A percentile compares a stretch with the other conserved stretches of the same genome.
Evolutionary conservation across 1,139 yeast species (phyloP).

Genomic region (Yarrowia galli): DNA sequence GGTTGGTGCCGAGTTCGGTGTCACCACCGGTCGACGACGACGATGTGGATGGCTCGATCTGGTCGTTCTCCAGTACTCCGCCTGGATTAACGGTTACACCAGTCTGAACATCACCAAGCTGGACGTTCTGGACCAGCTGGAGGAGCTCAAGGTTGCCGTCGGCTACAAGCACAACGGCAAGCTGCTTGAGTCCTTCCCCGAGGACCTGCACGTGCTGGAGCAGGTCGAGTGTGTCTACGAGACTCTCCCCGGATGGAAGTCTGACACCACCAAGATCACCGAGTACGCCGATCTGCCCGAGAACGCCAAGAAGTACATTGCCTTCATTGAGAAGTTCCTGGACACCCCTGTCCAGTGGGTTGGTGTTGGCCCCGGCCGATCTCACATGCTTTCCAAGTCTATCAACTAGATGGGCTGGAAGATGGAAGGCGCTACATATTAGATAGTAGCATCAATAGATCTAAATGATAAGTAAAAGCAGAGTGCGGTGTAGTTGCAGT

Average conservation of each 20-base stretch:
- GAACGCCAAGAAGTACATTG: conserved; percentile 83
- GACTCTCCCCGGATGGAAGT: conserved; percentile 94
- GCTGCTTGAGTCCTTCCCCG: conserved; percentile 83
- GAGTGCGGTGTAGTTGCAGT: too few relatives aligned
- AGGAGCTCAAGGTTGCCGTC: conserved; percentile 86
- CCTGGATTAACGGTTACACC: conserved; percentile 92
- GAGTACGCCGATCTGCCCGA: conserved; percentile 81
- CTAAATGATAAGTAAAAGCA: conserved; percentile 7
- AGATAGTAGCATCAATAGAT: conserved; percentile 24
- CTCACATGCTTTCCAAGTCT: conserved; percentile 49
- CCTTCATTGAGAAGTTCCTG: conserved; percentile 82
- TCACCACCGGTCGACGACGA: conserved; percentile 98
- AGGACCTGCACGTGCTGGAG: conserved; percentile 79
- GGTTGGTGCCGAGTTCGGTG: conserved; percentile 97
- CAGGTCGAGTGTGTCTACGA: conserved; percentile 90
- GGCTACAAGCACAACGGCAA: conserved; percentile 82
- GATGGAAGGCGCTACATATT: conserved; percentile 38
- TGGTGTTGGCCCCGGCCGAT: conserved; percentile 99
- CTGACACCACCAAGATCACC: conserved; percentile 76
- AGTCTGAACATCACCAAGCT: conserved; percentile 91
- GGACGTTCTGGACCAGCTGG: conserved; percentile 89
- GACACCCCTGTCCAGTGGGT: conserved; percentile 93
- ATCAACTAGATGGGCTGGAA: conserved; percentile 28
- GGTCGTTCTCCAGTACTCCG: conserved; percentile 91
- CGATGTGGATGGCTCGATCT: conserved; percentile 99